Evolutionary conservation across 1,284 basidiomycete genomes (phyloP), one percentile per base, ranked within the genome.

Genomic region (Cutaneotrichosporon sp.): DNA sequence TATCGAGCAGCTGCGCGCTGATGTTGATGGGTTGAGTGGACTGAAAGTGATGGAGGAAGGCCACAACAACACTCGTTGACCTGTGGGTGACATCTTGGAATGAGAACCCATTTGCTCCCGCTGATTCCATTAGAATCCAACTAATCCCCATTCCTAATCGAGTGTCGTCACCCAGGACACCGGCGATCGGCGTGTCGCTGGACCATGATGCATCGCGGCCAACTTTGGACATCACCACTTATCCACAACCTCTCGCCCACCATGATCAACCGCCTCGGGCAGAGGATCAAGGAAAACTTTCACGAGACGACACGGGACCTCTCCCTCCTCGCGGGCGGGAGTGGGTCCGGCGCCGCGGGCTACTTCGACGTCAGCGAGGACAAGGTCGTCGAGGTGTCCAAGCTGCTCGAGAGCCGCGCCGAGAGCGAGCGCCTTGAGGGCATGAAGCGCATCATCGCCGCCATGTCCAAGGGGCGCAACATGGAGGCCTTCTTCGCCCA

Each of bases 401-500:
- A 87, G 70, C 89, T 97, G 70, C 85, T 97, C 45, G 91, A 95
- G 70, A 91, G 89, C 7, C 89, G 84, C 66, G 88, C 87, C 59
- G 94, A 97, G 71, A 82, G 87, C 59, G 93, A 97, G 74, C 91
- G 93, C 72, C 81, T 95, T 56, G 92, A 97, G 71, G 94, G 92
- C 8, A 89, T 97, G 87, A 95, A 95, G 80, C 84, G 92, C 67
- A 85, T 97, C 59, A 87, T 97, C 65, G 94, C 92, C 49, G 92
- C 95, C 78, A 94, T 97, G 67, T 94, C 91, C 42, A 95, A 95
- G 81, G 90, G 89, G 33, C 88, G 92, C 55, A 90, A 94, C 71
- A 92, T 95, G 67, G 90, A 93, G 38, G 87, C 88, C 63, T 95
- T 92, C 83, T 97, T 95, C 72, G 91, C 94, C 5, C 89, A 91